phyloP scores from a whole-genome alignment of 2,329 filamentous ascomycete species.

The Fusarium nygamai region DNA sequence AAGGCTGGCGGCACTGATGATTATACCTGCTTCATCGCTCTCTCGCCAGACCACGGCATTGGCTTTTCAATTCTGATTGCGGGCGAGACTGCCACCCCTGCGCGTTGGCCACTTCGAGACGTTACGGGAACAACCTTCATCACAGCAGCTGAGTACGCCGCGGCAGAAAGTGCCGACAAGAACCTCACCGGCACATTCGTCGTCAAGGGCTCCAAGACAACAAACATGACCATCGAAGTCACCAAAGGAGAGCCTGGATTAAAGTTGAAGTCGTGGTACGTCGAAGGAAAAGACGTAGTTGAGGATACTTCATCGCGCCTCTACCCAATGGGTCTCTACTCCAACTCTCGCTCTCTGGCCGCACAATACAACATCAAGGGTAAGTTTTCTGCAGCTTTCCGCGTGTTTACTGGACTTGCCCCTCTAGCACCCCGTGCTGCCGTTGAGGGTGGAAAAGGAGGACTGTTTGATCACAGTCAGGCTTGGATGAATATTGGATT shows the following conservation, averaged over 20 bases:
- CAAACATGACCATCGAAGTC: conserved; percentile 32
- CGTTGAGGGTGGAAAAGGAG: neutral
- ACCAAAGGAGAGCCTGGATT: conserved; percentile 23
- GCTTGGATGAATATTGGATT: conserved; percentile 3
- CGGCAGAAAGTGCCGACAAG: conserved; percentile 25
- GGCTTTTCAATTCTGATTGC: conserved; percentile 43
- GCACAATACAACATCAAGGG: neutral
- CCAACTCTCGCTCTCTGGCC: neutral
- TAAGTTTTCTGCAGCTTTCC: neutral
- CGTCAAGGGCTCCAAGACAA: neutral
- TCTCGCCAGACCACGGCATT: conserved; percentile 32
- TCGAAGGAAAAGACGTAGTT: neutral
- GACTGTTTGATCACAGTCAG: neutral
- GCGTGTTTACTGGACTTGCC: neutral
- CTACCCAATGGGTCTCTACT: neutral
- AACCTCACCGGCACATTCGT: conserved; percentile 33
- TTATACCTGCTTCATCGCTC: conserved; percentile 15
- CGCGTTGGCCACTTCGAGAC: conserved; percentile 27
- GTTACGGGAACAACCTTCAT: conserved; percentile 29
- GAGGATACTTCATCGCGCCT: neutral
- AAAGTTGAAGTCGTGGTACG: conserved; percentile 2
- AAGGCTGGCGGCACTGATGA: conserved; percentile 23
- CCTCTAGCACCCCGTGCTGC: neutral
- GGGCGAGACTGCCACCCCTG: conserved; percentile 29
- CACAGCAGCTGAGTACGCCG: conserved; percentile 34